phyloP scores from a whole-genome alignment of 1,284 basidiomycete species.

The Mycosarcoma mackinlayi region DNA sequence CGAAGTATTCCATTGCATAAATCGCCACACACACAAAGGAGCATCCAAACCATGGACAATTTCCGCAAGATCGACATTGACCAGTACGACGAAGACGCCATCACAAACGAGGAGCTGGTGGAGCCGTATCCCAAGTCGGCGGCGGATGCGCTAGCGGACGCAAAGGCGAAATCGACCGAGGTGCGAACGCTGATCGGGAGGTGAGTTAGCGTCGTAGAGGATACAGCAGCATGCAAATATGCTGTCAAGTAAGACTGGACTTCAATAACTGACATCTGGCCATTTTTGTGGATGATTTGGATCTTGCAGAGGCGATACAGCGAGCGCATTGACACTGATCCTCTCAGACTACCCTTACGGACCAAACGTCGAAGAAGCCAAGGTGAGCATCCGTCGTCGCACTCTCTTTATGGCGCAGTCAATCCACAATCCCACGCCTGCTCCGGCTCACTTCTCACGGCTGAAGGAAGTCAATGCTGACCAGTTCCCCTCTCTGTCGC shows the following conservation, averaged over 20 bases:
- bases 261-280: neutral
- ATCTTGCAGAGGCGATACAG: constrained; percentile 48
- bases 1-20: neutral
- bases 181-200: constrained; percentile 75
- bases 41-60: constrained; percentile 39
- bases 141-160: constrained; percentile 78
- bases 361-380: constrained; percentile 54
- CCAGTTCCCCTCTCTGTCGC: neutral
- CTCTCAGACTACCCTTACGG: constrained; percentile 63
- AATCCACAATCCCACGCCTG: neutral
- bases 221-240: neutral
- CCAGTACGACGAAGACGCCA: constrained; percentile 88
- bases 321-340: constrained; percentile 54
- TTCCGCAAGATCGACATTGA: constrained; percentile 97
- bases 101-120: constrained; percentile 81
- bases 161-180: constrained; percentile 78
- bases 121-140: constrained; percentile 85
- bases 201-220: constrained; percentile 30
- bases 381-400: constrained; percentile 36
- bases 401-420: neutral
- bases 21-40: neutral
- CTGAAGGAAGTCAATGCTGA: no score
- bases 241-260: neutral
- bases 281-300: neutral
- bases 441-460: no score